Base-by-base conservation (phyloP, 495 filamentous ascomycete genomes). In the Chaetomidium leptoderma region DNA sequence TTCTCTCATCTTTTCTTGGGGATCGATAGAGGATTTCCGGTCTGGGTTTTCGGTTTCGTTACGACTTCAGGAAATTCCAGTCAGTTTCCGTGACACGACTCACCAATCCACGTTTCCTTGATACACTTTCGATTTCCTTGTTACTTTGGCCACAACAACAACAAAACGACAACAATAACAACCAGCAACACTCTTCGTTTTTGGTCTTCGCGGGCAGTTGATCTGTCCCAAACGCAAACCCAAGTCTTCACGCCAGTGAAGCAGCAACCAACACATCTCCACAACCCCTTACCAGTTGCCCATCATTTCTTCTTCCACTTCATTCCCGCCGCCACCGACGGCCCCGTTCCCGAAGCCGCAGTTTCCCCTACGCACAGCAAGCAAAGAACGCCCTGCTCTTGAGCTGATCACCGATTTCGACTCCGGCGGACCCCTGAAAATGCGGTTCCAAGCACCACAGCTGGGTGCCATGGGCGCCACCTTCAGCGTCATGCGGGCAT, bases 391-490 rank as follows among this genome's bases (percentile, higher is more conserved):
- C 36, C 75, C 62, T 16, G 61, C 58, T 13, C 62, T 64, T 24
- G 65, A 67, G 43, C 62, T 71, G 30, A 58, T 62, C 43, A 68
- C 63, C 70, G 72, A 62, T 4, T 73, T 68, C 75, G 60, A 64
- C 67, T 24, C 53, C 62, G 24, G 66, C 61, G 14, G 70, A 1
- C 51, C 62, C 24, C 49, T 60, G 29, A 79, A 75, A 48, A 73
- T 79, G 67, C 75, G 60, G 68, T 78, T 59, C 87, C 84, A 63
- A 24, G 48, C 84, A 79, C 89, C 61, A 78, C 84, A 29, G 76
- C 80, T 90, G 65, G 91, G 92, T 63, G 88, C 86, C 63, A 76
- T 95, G 45, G 89, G 89, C 61, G 82, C 83, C 51, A 88, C 83
- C 58, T 96, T 95, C 78, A 83, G 84, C 32, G 66, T 87, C 55